Percentiles rank a stretch among this genome's conserved stretches.
Conservation (phyloP, 2,329 filamentous ascomycete species). For the Aspergillus brasiliensis region DNA sequence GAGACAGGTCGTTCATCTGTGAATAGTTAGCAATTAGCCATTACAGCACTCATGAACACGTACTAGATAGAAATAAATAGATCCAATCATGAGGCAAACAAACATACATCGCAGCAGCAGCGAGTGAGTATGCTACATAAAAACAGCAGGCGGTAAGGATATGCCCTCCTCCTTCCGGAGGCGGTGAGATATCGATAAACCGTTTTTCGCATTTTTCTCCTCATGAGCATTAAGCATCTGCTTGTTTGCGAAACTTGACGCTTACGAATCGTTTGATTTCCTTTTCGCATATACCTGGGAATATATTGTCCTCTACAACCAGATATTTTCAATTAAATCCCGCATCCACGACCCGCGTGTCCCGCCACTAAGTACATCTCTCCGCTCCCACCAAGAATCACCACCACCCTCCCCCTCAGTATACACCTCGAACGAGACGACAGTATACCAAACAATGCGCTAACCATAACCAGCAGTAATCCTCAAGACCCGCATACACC, state of each 20-base stretch:
- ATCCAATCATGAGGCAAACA: too few relatives aligned
- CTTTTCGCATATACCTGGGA: not conserved
- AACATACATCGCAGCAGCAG: not conserved
- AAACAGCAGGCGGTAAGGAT: not conserved
- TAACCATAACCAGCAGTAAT: not conserved
- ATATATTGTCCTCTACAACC: not conserved
- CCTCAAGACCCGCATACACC: not conserved
- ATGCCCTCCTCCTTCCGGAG: not conserved
- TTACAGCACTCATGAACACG: too few relatives aligned
- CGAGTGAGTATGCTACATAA: not conserved
- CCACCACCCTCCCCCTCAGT: not conserved
- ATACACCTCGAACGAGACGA: not conserved
- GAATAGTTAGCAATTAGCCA: too few relatives aligned
- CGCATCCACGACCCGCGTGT: not conserved
- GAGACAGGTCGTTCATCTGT: too few relatives aligned
- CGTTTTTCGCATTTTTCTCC: constrained; percentile 7
- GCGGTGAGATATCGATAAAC: constrained; percentile 7
- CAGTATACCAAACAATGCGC: not conserved
- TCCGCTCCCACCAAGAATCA: not conserved
- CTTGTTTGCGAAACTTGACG: not conserved
- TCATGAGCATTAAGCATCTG: not conserved
- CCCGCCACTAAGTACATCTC: not conserved
- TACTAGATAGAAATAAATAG: too few relatives aligned
- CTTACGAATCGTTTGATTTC: not conserved
- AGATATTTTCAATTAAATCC: not conserved